Evolutionary conservation across 2,329 filamentous ascomycete genomes (phyloP).

Genomic region (Ophiostoma sp.): DNA sequence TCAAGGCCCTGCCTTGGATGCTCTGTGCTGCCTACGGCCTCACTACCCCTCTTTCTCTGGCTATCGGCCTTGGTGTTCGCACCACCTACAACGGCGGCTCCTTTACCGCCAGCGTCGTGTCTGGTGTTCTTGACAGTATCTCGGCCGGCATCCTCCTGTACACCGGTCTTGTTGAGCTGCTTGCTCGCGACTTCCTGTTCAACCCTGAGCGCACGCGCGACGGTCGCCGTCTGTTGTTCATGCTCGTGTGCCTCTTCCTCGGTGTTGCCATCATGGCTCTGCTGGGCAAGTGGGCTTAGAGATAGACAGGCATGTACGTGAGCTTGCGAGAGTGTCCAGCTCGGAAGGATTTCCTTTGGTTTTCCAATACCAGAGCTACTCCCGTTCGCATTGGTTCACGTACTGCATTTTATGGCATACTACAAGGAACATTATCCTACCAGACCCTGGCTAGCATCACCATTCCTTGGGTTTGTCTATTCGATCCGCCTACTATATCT

Average conservation of each 20-base stretch:
- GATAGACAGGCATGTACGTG: neutral
- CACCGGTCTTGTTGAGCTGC: constrained; percentile 88
- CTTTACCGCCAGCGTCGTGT: constrained; percentile 63
- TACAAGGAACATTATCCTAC: too few species aligned
- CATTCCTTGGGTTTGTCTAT: too few species aligned
- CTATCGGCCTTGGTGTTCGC: constrained; percentile 71
- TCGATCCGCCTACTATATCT: too few species aligned
- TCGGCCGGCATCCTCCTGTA: constrained; percentile 90
- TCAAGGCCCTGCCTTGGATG: constrained; percentile 67
- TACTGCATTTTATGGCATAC: too few species aligned
- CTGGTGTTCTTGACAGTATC: constrained; percentile 85
- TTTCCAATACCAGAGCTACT: too few species aligned
- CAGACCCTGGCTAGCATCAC: too few species aligned
- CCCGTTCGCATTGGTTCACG: too few species aligned
- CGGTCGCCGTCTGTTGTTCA: constrained; percentile 60
- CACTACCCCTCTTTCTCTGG: constrained; percentile 79
- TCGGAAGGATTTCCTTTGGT: too few species aligned
- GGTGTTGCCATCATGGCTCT: constrained; percentile 76
- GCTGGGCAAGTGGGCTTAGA: constrained; percentile 77
- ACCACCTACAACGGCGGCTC: constrained; percentile 55
- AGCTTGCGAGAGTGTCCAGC: too few species aligned
- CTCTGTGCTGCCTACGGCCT: constrained; percentile 68
- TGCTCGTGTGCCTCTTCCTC: constrained; percentile 66
- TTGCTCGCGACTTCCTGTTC: constrained; percentile 97
- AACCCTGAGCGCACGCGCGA: constrained; percentile 76